Evolutionary conservation across 768 basidiomycete species (phyloP).

Genomic region (Cystofilobasidium capitatum): DNA sequence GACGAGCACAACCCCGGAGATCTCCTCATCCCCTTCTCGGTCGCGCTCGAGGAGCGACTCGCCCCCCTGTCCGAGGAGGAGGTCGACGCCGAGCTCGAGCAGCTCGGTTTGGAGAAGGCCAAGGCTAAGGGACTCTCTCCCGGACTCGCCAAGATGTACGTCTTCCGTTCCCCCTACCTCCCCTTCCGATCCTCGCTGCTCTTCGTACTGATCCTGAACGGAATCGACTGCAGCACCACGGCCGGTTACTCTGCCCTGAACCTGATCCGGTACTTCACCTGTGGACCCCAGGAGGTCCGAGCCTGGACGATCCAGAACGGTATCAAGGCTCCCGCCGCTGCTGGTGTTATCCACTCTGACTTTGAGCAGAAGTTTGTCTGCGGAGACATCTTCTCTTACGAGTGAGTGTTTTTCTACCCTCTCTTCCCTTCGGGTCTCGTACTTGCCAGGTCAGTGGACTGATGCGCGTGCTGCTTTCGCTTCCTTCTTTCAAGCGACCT

Average conservation of each 20-base stretch:
- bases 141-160: conserved; percentile 67
- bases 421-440: neutral
- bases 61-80: conserved; percentile 53
- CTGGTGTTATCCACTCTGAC: conserved; percentile 65
- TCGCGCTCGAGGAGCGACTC: conserved; percentile 86
- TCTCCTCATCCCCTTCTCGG: conserved; percentile 90
- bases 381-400: conserved; percentile 24
- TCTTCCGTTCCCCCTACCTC: neutral
- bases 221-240: conserved; percentile 61
- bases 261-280: conserved; percentile 91
- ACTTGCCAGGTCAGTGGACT: conserved; percentile 49
- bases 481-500: conserved; percentile 67
- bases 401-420: neutral
- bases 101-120: conserved; percentile 44
- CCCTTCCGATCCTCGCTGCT: neutral
- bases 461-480: conserved; percentile 50
- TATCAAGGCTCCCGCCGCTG: conserved; percentile 91
- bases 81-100: conserved; percentile 66
- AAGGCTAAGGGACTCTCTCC: conserved; percentile 48
- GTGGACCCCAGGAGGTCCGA: conserved; percentile 86
- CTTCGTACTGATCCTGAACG: too few relatives aligned
- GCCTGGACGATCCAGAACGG: conserved; percentile 95
- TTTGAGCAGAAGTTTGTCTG: conserved; percentile 29
- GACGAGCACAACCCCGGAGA: conserved; percentile 94
- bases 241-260: conserved; percentile 79